phyloP scores from a whole-genome alignment of 768 basidiomycete genomes.

The Lepiota venenata region DNA sequence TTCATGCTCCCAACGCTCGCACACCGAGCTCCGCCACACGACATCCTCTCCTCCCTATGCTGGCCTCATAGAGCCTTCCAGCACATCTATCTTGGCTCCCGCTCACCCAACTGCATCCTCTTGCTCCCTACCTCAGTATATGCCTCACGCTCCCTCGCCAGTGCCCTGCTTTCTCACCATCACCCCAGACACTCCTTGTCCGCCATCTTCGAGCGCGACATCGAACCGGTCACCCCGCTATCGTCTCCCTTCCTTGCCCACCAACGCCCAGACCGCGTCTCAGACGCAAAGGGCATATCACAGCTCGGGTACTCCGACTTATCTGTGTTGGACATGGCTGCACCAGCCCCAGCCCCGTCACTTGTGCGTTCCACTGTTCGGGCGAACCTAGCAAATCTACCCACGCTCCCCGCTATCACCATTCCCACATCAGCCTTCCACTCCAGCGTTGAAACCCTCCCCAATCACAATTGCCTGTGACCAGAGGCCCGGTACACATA shows the following conservation, averaged over 20 bases:
- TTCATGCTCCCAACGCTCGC: no score
- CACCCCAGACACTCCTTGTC: conserved; percentile 63
- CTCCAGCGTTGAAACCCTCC: conserved; percentile 1
- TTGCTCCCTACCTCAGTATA: conserved; percentile 80
- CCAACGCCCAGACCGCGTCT: conserved; percentile 69
- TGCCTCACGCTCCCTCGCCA: conserved; percentile 20
- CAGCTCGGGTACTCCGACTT: conserved; percentile 76
- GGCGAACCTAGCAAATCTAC: neutral
- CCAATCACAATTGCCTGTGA: conserved; percentile 14
- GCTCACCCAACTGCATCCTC: conserved; percentile 71
- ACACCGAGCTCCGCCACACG: conserved; percentile 50
- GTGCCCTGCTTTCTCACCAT: conserved; percentile 11
- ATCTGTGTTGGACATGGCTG: conserved; percentile 67
- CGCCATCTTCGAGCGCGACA: conserved; percentile 90
- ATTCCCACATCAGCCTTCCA: conserved; percentile 44
- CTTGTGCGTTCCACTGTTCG: conserved; percentile 1
- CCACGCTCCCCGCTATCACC: conserved; percentile 28
- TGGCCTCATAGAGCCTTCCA: conserved; percentile 40
- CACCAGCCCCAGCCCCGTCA: conserved; percentile 1
- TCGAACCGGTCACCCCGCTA: conserved; percentile 58
- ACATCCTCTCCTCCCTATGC: conserved; percentile 35
- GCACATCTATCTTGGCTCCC: conserved; percentile 51
- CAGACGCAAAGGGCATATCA: conserved; percentile 68
- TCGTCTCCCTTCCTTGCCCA: conserved; percentile 28
- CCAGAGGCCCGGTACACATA: neutral